Evolutionary conservation across 2,329 filamentous ascomycete genomes (phyloP), one percentile per base, ranked within the genome.

Genomic region (Fragosphaeria purpurea): DNA sequence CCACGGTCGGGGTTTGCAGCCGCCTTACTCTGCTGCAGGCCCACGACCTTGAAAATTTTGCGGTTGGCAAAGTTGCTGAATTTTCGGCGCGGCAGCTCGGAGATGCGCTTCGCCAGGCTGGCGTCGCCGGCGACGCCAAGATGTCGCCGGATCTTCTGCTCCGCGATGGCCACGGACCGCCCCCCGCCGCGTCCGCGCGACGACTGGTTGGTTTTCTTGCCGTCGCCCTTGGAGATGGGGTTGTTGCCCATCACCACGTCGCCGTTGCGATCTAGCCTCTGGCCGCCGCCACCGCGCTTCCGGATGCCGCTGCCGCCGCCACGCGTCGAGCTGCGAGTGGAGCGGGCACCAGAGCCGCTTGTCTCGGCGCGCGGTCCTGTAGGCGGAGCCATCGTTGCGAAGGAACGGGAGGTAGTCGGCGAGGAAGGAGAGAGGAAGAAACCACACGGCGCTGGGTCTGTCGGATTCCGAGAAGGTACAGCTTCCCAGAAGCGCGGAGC

Each of bases 11-110:
- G 63, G 56, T 88, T 86, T 33, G 63, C 72, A 9, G 77, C 73
- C 7, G 83, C 84, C 64, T 83, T 88, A 69, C 84, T 88, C 43
- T 77, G 67, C 60, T 77, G 80, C 60, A 87, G 73, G 32, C 85
- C 85, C 55, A 71, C 70, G 30, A 90, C 69, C 52, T 69, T 71
- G 40, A 81, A 63, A 1, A 62, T 63, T 32, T 64, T 63, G 37
- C 61, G 62, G 50, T 67, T 62, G 32, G 59, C 57, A 45, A 57
- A 56, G 39, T 53, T 54, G 38, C 46, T 49, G 55, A 31, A 56
- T 47, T 57, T 60, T 38, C 55, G 54, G 46, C 56, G 55, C 38
- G 56, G 52, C 37, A 56, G 50, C 41, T 57, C 55, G 5, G 57
- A 54, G 34, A 58, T 53, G 4, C 61, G 50, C 50, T 56, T 58